These are phyloP conservation scores for Hippophae gyantsensis DNA, from an alignment of 306 rosid species.

Conservation along the genomic window DNA sequence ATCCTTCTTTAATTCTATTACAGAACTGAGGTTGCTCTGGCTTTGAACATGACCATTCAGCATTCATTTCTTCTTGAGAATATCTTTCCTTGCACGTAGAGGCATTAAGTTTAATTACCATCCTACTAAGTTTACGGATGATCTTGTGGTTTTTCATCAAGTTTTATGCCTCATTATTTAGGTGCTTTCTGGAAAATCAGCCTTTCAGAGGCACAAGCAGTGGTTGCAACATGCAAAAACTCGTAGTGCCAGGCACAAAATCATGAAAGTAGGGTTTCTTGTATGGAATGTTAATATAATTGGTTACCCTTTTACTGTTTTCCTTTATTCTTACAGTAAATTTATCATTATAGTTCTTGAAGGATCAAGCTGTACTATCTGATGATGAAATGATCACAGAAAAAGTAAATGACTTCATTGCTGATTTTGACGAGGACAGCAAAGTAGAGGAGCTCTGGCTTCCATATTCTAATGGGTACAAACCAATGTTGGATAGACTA, in stretches of 20 bases:
- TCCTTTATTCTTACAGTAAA: constrained; percentile 12
- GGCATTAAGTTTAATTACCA: no score
- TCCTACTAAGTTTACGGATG: no score
- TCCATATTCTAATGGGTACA: constrained; percentile 39
- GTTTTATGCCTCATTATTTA: constrained; percentile 18
- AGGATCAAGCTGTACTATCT: constrained; percentile 88
- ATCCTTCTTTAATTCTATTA: no score
- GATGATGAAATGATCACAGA: constrained; percentile 89
- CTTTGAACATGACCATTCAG: no score
- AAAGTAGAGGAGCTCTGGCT: constrained; percentile 48
- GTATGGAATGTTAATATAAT: constrained; percentile 7
- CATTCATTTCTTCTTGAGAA: no score
- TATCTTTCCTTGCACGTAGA: no score
- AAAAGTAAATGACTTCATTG: constrained; percentile 54
- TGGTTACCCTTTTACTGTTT: neutral
- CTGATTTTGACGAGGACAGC: constrained; percentile 68
- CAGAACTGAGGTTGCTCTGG: no score
- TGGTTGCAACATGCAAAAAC: constrained; percentile 99
- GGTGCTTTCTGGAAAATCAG: constrained; percentile 96
- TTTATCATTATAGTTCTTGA: constrained; percentile 62
- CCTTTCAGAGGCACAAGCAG: constrained; percentile 93
- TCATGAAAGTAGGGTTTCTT: constrained; percentile 69
- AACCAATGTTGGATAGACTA: constrained; percentile 41
- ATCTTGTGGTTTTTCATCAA: no score
- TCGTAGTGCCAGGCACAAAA: constrained; percentile 96